Base-by-base conservation (phyloP, 306 rosid species). In the Potentilla sterilis region DNA sequence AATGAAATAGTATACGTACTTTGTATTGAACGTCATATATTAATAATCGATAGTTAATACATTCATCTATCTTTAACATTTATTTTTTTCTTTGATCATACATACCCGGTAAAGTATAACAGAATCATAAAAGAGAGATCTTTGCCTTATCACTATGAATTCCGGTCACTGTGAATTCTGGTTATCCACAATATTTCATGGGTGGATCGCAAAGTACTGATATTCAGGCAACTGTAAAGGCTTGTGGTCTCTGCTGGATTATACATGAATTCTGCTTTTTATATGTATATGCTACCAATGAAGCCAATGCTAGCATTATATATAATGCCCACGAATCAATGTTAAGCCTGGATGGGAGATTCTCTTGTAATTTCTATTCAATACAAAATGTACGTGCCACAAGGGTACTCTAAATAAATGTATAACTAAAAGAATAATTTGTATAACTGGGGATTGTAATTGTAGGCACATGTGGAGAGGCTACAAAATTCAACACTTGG, bases 401-500 rank as follows among this genome's bases (percentile, higher is more conserved):
- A 77, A 79, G 87, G 44, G 68, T 35, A 64, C 69, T 75, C 77
- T 70, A 28, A 28, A 28, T 70, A 28, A 28, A 28, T 28, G 28
- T 28, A 28, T 28, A 28, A 28, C 28, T 28, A 76, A 4, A 35
- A 32, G 49, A 37, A 37, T 37, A 37, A 70, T 58, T 72, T 49
- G 72, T 74, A 42, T 67, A 58, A 82, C 68, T 72, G 34, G 58
- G 72, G 66, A 55, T 69, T 72, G 18, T 74, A 52, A 75, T 70
- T 67, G 72, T 75, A 72, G 74, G 81, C 63, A 83, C 89, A 84
- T 88, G 96, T 85, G 72, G 64, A 74, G 77, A 77, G 69, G 76
- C 78, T 69, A 63, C 74, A 75, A 48, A 81, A 83, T 87, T 82
- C 77, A 78, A 82, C 80, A 77, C 77, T 73, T 58, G 72, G 83